Conservation (phyloP, 371 early-diverging fungal genomes). For the Mortierella sp. region DNA sequence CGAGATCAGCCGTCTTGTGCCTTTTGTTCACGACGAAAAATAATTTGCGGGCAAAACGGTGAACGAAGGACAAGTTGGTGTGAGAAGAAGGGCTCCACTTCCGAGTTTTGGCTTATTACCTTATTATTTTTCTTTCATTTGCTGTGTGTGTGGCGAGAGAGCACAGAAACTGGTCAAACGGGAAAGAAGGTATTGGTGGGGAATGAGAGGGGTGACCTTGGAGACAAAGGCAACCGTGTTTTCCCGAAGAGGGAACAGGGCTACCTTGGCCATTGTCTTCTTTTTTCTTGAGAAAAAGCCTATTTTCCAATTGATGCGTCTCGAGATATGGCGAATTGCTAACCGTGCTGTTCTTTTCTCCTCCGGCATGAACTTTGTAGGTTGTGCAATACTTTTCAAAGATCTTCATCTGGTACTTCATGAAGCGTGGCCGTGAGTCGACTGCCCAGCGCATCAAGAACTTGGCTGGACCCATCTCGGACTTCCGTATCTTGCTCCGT, state of each 20-base stretch:
- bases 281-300: background rate
- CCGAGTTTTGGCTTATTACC: background rate
- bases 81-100: background rate
- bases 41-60: slow-evolving; percentile 1
- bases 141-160: background rate
- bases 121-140: background rate
- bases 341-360: background rate
- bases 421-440: slow-evolving; percentile 64
- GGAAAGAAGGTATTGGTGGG: slow-evolving; percentile 14
- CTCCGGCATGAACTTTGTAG: slow-evolving; percentile 60
- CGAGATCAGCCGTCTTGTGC: background rate
- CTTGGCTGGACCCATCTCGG: slow-evolving; percentile 86
- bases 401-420: slow-evolving; percentile 81
- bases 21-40: background rate
- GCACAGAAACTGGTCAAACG: background rate
- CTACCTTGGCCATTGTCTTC: background rate
- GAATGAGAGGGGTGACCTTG: background rate
- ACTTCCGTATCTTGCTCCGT: slow-evolving; percentile 93
- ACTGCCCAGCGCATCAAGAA: slow-evolving; percentile 81
- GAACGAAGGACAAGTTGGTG: background rate
- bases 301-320: background rate
- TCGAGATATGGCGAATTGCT: background rate
- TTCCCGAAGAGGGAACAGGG: slow-evolving; percentile 14
- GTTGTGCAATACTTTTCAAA: slow-evolving; percentile 93
- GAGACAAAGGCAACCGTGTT: slow-evolving; percentile 22